Evolutionary conservation across 352 stramenopile genomes (phyloP), one percentile per base, ranked within the genome.

Genomic region (Plasmopara muralis): DNA sequence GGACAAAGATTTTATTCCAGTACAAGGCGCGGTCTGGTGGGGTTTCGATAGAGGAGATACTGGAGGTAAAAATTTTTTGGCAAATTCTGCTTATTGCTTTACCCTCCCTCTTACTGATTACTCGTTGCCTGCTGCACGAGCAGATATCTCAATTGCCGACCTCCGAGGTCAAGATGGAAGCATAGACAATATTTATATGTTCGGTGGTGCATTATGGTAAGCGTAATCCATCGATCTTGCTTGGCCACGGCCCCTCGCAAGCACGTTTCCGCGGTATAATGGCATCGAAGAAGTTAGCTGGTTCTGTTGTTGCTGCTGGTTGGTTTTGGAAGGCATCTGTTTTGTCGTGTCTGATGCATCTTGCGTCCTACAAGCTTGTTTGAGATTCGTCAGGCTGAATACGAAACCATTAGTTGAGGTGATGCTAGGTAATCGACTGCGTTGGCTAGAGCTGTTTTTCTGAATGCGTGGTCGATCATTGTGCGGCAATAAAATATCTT

Each of bases 1-100:
- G 84, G 84, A 95, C 84, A 18, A 95, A 95, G 53, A 87, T 92
- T 58, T 53, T 89, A 39, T 92, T 92, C 53, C 82, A 92, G 55
- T 83, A 74, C 49, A 79, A 85, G 18, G 77, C 77, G n/a, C 70
- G 73, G 9, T 76, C 63, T 6, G 72, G 73, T 25, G 77, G 79
- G 5, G 42, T 90, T n/a, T 68, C 66, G 13, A 81, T 92, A 33
- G 64, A 83, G 12, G 70, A 55, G 13, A 77, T 92, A 43, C 29
- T 89, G 6, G 68, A 87, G 73, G 80, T 91, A 34, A 10, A 57
- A 40, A 15, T 5, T 37, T n/a, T 39, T 43, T 35, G 7, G 4
- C 10, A 35, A 35, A 18, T 39, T 44, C 10, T 43, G 35, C 43
- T 13, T 3, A 4, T 3, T 25, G 20, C 20, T 25, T 25, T 25